These are phyloP conservation scores for Cryptosporidium sp. DNA, from an alignment of 169 alveolate genomes.

Conservation along the genomic window DNA sequence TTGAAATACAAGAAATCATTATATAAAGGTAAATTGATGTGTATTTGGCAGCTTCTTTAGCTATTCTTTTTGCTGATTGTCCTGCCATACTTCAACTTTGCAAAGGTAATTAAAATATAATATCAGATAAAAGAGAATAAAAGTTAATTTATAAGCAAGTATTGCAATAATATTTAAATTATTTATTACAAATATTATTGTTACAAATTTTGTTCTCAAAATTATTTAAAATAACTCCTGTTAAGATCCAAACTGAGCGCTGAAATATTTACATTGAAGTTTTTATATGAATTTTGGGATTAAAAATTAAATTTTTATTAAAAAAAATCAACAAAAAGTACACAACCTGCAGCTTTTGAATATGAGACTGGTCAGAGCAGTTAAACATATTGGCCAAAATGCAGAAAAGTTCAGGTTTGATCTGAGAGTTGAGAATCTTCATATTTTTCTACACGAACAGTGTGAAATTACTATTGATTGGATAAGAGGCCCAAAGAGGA, in stretches of 20 bases:
- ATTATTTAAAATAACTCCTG: background rate
- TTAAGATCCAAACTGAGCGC: slow-evolving; percentile 14
- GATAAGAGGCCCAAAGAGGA: slow-evolving; percentile 76
- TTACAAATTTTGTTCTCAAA: background rate
- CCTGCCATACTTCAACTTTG: slow-evolving; percentile 51
- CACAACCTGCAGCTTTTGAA: background rate
- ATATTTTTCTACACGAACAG: slow-evolving; percentile 40
- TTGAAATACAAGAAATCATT: slow-evolving; percentile 1
- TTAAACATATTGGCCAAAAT: slow-evolving; percentile 60
- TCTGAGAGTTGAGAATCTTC: slow-evolving; percentile 46
- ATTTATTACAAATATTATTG: no score
- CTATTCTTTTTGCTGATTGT: slow-evolving; percentile 69
- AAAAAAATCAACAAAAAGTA: slow-evolving; percentile 2
- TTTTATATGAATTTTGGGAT: slow-evolving; percentile 7
- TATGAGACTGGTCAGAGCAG: slow-evolving; percentile 75
- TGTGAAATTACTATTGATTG: slow-evolving; percentile 72
- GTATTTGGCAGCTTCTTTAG: slow-evolving; percentile 64
- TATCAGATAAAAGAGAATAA: background rate
- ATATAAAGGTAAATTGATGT: slow-evolving; percentile 41
- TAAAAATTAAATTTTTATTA: background rate
- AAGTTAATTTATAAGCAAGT: no score
- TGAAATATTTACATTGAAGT: background rate
- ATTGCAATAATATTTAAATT: no score
- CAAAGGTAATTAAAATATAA: background rate
- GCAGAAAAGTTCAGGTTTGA: slow-evolving; percentile 74